phyloP scores from a whole-genome alignment of 345 rosid genomes.

The Lepidium didymum region DNA sequence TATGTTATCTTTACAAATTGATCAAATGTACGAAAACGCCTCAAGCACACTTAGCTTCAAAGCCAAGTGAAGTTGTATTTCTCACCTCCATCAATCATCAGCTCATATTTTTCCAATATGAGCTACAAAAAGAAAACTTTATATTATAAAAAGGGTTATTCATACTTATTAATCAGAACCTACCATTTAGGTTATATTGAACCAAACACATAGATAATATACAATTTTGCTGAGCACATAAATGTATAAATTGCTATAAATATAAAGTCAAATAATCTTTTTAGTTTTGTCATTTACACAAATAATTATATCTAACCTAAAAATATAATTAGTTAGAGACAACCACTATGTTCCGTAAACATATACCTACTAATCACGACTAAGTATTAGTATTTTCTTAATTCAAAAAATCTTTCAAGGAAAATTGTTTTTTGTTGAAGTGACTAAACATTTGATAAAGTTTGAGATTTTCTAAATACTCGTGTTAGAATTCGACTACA shows the following conservation, averaged over 20 bases:
- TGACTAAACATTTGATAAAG: too few relatives aligned
- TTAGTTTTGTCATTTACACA: background rate
- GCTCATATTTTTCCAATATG: background rate
- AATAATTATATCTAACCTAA: background rate
- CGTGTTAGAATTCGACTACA: too few relatives aligned
- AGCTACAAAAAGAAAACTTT: background rate
- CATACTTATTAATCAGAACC: background rate
- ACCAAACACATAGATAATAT: background rate
- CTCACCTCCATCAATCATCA: slow-evolving; percentile 12
- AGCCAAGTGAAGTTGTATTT: slow-evolving; percentile 43
- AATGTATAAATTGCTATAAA: background rate
- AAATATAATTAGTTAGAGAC: slow-evolving; percentile 19
- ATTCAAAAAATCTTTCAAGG: background rate
- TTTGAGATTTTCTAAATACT: too few relatives aligned
- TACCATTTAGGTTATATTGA: background rate
- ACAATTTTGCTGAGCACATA: background rate
- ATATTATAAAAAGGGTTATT: background rate
- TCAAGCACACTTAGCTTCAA: slow-evolving; percentile 45
- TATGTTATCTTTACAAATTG: slow-evolving; percentile 28
- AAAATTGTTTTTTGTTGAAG: too few relatives aligned
- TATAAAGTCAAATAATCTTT: background rate
- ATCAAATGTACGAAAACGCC: slow-evolving; percentile 10
- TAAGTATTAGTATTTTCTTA: background rate
- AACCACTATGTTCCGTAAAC: slow-evolving; percentile 27
- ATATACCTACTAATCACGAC: slow-evolving; percentile 16